phyloP scores from a whole-genome alignment of 495 filamentous ascomycete genomes.

The Neurospora sp. region DNA sequence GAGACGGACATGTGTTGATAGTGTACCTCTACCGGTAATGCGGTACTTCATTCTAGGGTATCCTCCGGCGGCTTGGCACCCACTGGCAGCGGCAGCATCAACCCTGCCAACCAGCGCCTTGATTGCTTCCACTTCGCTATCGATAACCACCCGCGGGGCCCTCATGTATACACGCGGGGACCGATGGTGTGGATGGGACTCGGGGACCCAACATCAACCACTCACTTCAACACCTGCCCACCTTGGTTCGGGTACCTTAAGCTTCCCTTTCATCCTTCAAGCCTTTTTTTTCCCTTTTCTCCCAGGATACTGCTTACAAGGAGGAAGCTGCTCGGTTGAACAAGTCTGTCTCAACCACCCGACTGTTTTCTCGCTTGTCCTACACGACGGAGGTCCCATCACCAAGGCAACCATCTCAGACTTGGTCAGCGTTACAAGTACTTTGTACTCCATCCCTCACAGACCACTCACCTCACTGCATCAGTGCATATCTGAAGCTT shows the following conservation, averaged over 20 bases:
- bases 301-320: neutral
- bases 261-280: neutral
- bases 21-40: too few relatives aligned
- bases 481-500: neutral
- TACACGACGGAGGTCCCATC: neutral
- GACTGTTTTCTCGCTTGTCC: neutral
- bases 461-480: neutral
- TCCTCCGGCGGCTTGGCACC: neutral
- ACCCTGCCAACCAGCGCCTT: neutral
- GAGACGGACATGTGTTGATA: neutral
- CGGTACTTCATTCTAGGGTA: too few relatives aligned
- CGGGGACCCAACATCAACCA: neutral
- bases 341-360: neutral
- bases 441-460: neutral
- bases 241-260: neutral
- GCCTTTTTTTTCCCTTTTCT: neutral
- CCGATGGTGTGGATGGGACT: neutral
- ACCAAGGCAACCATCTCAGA: neutral
- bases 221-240: neutral
- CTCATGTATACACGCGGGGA: neutral
- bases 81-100: neutral
- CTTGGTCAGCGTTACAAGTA: neutral
- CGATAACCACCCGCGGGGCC: neutral
- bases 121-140: neutral
- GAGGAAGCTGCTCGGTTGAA: neutral